These are phyloP conservation scores for Cyberlindnera mycetangii DNA, from an alignment of 805 yeast genomes.

Conservation along the genomic window DNA sequence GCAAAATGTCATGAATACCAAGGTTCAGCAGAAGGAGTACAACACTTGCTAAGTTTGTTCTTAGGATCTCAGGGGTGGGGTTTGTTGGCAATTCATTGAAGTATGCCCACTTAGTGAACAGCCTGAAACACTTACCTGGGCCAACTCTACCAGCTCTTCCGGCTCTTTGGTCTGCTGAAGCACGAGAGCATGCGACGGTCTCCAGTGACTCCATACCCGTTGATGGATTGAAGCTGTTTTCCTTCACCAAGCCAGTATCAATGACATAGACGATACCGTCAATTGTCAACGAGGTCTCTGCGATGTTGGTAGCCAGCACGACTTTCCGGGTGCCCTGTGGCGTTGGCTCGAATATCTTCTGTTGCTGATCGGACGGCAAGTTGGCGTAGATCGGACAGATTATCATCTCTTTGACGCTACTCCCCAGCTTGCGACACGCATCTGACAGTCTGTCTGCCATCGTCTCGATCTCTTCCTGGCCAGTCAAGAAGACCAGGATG, in stretches of 20 bases:
- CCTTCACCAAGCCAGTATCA: constrained; percentile 94
- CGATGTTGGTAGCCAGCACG: constrained; percentile 93
- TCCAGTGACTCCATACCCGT: constrained; percentile 86
- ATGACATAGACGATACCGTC: constrained; percentile 94
- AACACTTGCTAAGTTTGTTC: constrained; percentile 77
- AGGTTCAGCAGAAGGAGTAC: constrained; percentile 74
- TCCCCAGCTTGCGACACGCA: constrained; percentile 61
- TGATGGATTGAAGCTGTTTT: constrained; percentile 81
- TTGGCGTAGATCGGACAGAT: constrained; percentile 90
- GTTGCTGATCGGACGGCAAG: constrained; percentile 81
- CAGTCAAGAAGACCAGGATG: constrained; percentile 86
- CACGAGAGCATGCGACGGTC: constrained; percentile 87
- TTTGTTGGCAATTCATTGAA: constrained; percentile 71
- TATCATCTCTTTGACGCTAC: constrained; percentile 49
- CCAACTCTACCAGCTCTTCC: constrained; percentile 99
- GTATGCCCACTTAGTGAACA: constrained; percentile 83
- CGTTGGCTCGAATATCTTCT: constrained; percentile 80
- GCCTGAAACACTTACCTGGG: constrained; percentile 90
- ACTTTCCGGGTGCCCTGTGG: constrained; percentile 79
- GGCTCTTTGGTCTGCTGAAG: constrained; percentile 94
- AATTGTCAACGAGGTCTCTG: constrained; percentile 94
- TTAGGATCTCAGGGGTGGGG: constrained; percentile 88
- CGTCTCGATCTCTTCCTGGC: constrained; percentile 93
- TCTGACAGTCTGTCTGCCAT: constrained; percentile 69
- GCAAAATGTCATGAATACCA: constrained; percentile 78